Evolutionary conservation across 352 stramenopile species (phyloP), one percentile per base, ranked within the genome.

Genomic region (Phytopythium aichiense): DNA sequence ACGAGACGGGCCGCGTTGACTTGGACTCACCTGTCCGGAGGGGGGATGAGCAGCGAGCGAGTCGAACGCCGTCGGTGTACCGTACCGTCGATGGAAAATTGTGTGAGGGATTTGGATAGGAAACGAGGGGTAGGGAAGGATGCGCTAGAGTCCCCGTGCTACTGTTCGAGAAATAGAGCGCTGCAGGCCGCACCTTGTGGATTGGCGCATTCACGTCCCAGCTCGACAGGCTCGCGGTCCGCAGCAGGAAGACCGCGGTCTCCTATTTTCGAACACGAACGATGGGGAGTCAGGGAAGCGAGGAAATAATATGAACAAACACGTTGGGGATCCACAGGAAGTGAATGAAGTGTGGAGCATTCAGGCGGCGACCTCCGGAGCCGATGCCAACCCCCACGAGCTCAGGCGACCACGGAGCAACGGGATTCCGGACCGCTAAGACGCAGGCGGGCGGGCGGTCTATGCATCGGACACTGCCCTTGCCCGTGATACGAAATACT

Each of bases 151-250:
- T 51, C 45, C 45, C 22, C n/a, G 45, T 15, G 49, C 25, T 38
- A 55, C 25, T 35, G 49, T 40, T 40, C 28, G 35, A 40, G 2
- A 22, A 40, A 40, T 38, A 55, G 49, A 35, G 49, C 20, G 15
- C 48, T 31, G 11, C 23, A 3, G 3, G 23, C 30, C 52, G 5
- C 20, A 58, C 52, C 33, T 58, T 59, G 54, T 51, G 38, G 54
- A 59, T 18, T n/a, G 35, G n/a, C 15, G 54, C n/a, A 23, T 59
- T 50, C 35, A 49, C 53, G 33, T 58, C 37, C 31, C 37, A 58
- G 53, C 33, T 5, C 1, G 33, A 5, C 4, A 20, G 20, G 2
- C 20, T 18, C 30, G 35, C n/a, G 12, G 31, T 16, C 16, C n/a
- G 15, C 22, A 59, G 37, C 22, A 59, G 11, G 23, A 59, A 59